Conservation (phyloP, 2,329 filamentous ascomycete species). For the Zelopaecilomyces penicillatus region DNA sequence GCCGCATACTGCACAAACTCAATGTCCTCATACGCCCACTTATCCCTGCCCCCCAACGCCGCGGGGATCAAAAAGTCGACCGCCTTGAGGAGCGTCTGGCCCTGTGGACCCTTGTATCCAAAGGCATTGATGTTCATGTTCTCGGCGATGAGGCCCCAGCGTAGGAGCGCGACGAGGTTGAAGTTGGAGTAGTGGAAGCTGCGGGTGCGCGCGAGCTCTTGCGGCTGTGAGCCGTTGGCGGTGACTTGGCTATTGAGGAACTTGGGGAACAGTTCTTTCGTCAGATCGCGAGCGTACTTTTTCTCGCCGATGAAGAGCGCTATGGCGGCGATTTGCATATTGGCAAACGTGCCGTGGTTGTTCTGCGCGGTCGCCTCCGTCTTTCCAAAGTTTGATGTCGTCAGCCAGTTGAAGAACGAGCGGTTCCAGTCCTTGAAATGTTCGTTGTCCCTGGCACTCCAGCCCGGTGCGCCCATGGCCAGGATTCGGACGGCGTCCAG, state of each 20-base stretch:
- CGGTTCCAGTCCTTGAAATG: slow-evolving; percentile 16
- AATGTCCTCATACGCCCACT: slow-evolving; percentile 16
- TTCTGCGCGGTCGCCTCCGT: slow-evolving; percentile 11
- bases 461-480: slow-evolving; percentile 12
- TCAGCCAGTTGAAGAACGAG: slow-evolving; percentile 16
- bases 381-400: slow-evolving; percentile 15
- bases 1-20: slow-evolving; percentile 16
- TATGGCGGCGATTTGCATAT: slow-evolving; percentile 17
- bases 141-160: slow-evolving; percentile 11
- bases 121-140: slow-evolving; percentile 17
- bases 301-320: slow-evolving; percentile 17
- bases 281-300: slow-evolving; percentile 3
- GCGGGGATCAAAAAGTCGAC: slow-evolving; percentile 17
- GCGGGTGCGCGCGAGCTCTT: slow-evolving; percentile 18
- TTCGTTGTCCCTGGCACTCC: slow-evolving; percentile 10
- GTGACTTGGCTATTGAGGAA: slow-evolving; percentile 15
- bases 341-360: slow-evolving; percentile 19
- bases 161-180: slow-evolving; percentile 13
- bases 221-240: slow-evolving; percentile 16
- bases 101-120: slow-evolving; percentile 13
- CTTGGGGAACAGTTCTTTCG: background rate
- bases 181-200: slow-evolving; percentile 22
- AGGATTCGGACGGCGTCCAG: slow-evolving; percentile 17
- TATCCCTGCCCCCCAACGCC: slow-evolving; percentile 8
- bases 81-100: slow-evolving; percentile 15